Conservation (phyloP, 192 early-diverging fungal genomes). For the Backusella australiensis region DNA sequence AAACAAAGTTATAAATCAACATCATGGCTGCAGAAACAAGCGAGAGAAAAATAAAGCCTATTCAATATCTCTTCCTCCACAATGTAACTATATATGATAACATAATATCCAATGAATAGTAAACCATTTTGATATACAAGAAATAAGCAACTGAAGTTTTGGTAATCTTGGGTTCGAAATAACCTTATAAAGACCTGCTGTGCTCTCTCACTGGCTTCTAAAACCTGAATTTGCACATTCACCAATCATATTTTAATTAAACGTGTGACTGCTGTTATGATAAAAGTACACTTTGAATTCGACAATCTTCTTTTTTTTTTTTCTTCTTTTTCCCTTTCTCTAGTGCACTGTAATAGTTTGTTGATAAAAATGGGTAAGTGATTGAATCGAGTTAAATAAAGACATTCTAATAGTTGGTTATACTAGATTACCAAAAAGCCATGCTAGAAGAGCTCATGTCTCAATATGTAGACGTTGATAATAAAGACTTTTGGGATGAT, state of each 20-base stretch:
- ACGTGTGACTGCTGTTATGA: background rate
- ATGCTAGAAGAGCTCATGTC: slow-evolving; percentile 41
- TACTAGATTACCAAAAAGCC: slow-evolving; percentile 35
- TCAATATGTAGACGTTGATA: slow-evolving; percentile 40
- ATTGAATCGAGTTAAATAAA: background rate
- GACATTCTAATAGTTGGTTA: background rate
- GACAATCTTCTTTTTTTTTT: background rate
- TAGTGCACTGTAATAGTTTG: background rate
- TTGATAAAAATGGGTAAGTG: background rate
- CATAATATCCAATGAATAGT: too few species aligned
- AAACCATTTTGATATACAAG: too few species aligned
- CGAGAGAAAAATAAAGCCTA: too few species aligned
- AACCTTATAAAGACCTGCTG: too few species aligned
- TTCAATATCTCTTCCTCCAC: too few species aligned
- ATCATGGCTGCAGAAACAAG: too few species aligned
- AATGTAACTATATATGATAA: too few species aligned
- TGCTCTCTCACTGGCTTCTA: too few species aligned
- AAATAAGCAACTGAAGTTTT: too few species aligned
- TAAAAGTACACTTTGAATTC: background rate
- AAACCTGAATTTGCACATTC: too few species aligned
- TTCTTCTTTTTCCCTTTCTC: background rate
- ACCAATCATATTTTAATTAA: background rate
- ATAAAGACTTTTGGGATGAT: slow-evolving; percentile 41
- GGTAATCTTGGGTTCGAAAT: too few species aligned
- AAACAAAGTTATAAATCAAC: too few species aligned